Evolutionary conservation across 441 rosid species (phyloP).

Genomic region (Corymbia calophylla): DNA sequence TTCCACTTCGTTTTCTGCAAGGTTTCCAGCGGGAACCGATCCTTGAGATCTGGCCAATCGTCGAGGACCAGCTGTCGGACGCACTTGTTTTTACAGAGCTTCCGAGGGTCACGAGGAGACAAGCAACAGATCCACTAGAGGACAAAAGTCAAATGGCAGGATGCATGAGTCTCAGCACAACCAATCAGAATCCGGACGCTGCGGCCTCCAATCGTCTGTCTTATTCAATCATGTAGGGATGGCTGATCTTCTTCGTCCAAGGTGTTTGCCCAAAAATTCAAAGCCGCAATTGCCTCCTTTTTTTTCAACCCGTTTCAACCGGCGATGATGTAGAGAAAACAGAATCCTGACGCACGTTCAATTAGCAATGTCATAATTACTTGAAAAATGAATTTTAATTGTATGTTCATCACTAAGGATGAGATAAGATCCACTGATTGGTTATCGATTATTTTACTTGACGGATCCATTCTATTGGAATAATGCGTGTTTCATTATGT

Average conservation of each 20-base stretch:
- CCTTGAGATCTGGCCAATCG: not conserved
- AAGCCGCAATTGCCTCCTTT: not conserved
- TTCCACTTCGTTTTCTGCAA: not conserved
- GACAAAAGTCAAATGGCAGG: not conserved
- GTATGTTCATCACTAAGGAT: rapidly evolving
- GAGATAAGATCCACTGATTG: rapidly evolving
- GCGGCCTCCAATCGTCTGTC: not conserved
- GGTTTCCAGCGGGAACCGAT: not conserved
- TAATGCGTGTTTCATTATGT: too few relatives aligned
- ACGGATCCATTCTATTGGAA: rapidly evolving
- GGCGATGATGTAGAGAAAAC: not conserved
- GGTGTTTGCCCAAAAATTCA: not conserved
- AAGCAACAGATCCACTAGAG: not conserved
- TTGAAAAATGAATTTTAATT: too few relatives aligned
- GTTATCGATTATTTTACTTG: rapidly evolving
- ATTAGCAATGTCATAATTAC: not conserved
- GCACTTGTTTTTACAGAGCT: not conserved
- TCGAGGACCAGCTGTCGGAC: not conserved
- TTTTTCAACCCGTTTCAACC: too few relatives aligned
- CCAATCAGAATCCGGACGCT: not conserved
- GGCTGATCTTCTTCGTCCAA: not conserved
- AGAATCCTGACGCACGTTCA: not conserved
- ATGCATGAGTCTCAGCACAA: not conserved
- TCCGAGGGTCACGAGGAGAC: not conserved
- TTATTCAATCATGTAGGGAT: not conserved